Base-by-base conservation (phyloP, 1,284 basidiomycete species). In the Ceratobasidium sp. region DNA sequence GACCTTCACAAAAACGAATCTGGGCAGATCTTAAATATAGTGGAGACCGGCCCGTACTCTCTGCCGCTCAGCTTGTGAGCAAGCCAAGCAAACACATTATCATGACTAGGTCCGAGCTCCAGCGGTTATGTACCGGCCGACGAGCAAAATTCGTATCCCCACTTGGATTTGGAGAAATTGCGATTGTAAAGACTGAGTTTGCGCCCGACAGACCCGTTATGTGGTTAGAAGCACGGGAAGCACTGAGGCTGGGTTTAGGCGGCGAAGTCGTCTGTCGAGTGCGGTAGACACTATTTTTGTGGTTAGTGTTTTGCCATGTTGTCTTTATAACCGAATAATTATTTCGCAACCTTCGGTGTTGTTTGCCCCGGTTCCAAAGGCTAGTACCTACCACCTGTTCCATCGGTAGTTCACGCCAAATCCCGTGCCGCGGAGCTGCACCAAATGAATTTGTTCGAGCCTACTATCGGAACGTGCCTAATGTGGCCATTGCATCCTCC, bases 21-120 rank as follows among this genome's bases (percentile, higher is more conserved):
- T 96, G 95, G 94, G 92, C 92, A 1, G 89, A 93, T 76, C 88
- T 97, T 77, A 97, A 97, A 82, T 96, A 95, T 83, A 87, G 93
- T 65, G 90, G 93, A 77, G 93, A 96, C 82, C 83, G 89, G 37
- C 92, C 94, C 0, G 93, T 96, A 22, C 85, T 97, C 74, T 86
- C 84, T 68, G 80, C 85, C 77, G 92, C 94, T 89, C 86, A 88
- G 78, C 86, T 93, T 79, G 85, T 95, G 78, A 90, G 88, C 82
- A 89, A 86, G 80, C 92, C 93, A 2, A 91, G 89, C 80, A 88
- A 90, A 79, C 86, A 89, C 58, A 85, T 96, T 43, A 88, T 88
- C 79, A 89, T 97, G 90, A 87, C 89, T 64, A 77, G 86, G 64
- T 82, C 85, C 5, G 95, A 95, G 79, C 87, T 97, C 62, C 81